Conservation (phyloP, 345 rosid genomes). For the Schrenkiella parvula region DNA sequence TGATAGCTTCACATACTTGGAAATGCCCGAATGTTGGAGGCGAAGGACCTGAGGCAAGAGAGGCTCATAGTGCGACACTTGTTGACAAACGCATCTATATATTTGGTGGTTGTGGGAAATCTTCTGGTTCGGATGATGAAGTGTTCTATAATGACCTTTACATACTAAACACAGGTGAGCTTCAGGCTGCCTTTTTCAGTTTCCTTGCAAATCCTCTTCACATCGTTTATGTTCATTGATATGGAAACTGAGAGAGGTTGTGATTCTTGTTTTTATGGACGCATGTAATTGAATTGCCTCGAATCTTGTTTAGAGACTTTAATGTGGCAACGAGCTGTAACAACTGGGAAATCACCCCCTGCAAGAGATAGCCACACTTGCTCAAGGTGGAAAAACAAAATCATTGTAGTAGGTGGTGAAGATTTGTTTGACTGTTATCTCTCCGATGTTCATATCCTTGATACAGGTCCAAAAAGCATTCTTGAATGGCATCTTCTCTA, state of each 20-base stretch:
- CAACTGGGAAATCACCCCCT: conserved; percentile 80
- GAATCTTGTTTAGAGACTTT: conserved; percentile 60
- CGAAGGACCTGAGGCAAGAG: conserved; percentile 85
- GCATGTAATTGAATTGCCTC: neutral
- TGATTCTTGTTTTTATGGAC: neutral
- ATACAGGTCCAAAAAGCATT: conserved; percentile 54
- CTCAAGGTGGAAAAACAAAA: conserved; percentile 83
- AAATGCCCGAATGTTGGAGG: conserved; percentile 68
- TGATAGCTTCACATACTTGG: conserved; percentile 84
- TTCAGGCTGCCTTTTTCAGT: conserved; percentile 4
- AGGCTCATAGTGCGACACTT: conserved; percentile 86
- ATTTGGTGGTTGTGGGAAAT: conserved; percentile 93
- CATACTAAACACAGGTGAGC: conserved; percentile 75
- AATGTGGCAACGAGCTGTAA: conserved; percentile 70
- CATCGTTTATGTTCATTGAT: neutral
- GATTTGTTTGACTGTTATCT: conserved; percentile 79
- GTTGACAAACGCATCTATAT: conserved; percentile 76
- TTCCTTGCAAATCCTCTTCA: neutral
- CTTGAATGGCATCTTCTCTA: neutral
- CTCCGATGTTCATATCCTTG: conserved; percentile 90
- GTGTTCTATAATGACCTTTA: conserved; percentile 82
- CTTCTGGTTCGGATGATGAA: conserved; percentile 51
- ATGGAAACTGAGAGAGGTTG: neutral
- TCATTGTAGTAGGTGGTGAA: conserved; percentile 94
- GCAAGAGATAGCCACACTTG: conserved; percentile 93